Percentiles rank a stretch among this genome's conserved stretches.
Conservation (phyloP, 192 early-diverging fungal species). For the Backusella morwellensis region DNA sequence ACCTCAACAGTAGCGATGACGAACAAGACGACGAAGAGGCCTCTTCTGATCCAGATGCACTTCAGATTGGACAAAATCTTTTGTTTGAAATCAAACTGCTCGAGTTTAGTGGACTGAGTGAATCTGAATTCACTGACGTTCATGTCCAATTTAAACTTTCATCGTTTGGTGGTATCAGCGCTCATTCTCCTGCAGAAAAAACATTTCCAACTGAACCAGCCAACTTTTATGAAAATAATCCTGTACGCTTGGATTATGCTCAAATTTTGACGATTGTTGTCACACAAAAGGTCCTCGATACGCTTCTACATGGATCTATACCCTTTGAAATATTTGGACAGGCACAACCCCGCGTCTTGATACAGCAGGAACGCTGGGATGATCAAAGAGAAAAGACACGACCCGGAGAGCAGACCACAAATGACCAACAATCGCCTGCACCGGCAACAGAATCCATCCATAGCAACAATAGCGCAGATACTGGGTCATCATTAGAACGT, state of each 20-base stretch:
- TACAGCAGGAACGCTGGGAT: slow-evolving; percentile 52
- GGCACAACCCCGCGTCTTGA: slow-evolving; percentile 38
- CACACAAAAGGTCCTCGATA: slow-evolving; percentile 20
- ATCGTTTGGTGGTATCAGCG: slow-evolving; percentile 51
- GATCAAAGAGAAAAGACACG: slow-evolving; percentile 39
- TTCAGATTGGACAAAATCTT: slow-evolving; percentile 48
- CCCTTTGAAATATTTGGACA: slow-evolving; percentile 55
- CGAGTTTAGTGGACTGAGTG: slow-evolving; percentile 56
- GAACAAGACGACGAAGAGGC: slow-evolving; percentile 10
- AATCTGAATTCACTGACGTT: slow-evolving; percentile 62
- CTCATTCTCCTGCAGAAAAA: slow-evolving; percentile 42
- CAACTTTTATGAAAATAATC: slow-evolving; percentile 48
- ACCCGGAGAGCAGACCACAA: neutral
- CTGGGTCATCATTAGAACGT: slow-evolving; percentile 11
- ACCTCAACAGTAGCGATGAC: neutral
- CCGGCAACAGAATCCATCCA: neutral
- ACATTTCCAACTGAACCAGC: slow-evolving; percentile 60
- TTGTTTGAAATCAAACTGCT: slow-evolving; percentile 65
- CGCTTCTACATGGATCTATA: slow-evolving; percentile 24
- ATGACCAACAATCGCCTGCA: slow-evolving; percentile 2
- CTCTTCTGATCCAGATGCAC: neutral
- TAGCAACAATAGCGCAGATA: neutral
- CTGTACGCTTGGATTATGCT: slow-evolving; percentile 51
- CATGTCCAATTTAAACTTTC: slow-evolving; percentile 72
- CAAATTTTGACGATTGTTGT: slow-evolving; percentile 46